A percentile compares a stretch with the other conserved stretches of the same genome.
Conservation (phyloP, 2,329 filamentous ascomycete species). For the Colletotrichum tamarilloi region DNA sequence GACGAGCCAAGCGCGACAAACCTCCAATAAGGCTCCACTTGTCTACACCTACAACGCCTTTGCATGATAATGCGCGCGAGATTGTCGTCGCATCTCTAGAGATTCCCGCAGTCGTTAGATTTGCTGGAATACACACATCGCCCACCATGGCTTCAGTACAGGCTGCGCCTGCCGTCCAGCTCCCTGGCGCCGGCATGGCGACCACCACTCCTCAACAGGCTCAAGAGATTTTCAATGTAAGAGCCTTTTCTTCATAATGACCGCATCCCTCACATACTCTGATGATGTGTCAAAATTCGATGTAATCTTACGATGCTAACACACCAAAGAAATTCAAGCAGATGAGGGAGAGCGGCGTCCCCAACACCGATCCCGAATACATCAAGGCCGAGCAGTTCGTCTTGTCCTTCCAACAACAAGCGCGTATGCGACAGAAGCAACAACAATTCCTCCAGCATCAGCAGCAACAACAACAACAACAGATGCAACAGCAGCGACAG, state of each 20-base stretch:
- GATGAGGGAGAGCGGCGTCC: conserved; percentile 88
- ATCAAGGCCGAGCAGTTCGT: conserved; percentile 85
- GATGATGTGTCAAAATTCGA: neutral
- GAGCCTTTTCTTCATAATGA: conserved; percentile 40
- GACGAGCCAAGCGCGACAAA: conserved; percentile 34
- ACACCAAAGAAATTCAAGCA: conserved; percentile 80
- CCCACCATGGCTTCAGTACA: conserved; percentile 82
- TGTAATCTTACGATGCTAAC: conserved; percentile 12
- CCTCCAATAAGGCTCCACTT: conserved; percentile 31
- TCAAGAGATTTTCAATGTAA: conserved; percentile 78
- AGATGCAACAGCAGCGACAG: conserved; percentile 62
- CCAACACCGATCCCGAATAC: conserved; percentile 86
- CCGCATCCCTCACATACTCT: neutral
- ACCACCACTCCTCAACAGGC: conserved; percentile 82
- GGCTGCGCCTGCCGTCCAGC: conserved; percentile 74
- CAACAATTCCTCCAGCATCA: conserved; percentile 55
- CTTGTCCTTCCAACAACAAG: conserved; percentile 75
- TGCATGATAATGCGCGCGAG: conserved; percentile 37
- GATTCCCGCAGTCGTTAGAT: conserved; percentile 34
- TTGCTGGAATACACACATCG: conserved; percentile 16
- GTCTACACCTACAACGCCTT: conserved; percentile 13
- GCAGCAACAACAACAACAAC: conserved; percentile 48
- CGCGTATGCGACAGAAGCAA: conserved; percentile 63
- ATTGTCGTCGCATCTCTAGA: conserved; percentile 34
- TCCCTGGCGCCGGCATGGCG: conserved; percentile 70